Percentiles rank a stretch among this genome's conserved stretches.
phyloP scores from a whole-genome alignment of 345 rosid genomes.

The Garcia nutans region DNA sequence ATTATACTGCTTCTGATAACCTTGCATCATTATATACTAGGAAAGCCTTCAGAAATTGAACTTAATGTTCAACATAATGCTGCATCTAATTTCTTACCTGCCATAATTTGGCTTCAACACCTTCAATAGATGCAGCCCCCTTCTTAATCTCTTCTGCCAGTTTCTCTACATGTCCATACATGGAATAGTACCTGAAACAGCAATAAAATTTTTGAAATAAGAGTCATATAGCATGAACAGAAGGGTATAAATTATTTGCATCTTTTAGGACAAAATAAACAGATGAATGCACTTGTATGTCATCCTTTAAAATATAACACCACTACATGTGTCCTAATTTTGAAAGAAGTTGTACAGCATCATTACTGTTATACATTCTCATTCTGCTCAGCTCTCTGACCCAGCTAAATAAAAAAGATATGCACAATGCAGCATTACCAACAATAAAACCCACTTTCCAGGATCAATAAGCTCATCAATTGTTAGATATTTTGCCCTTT shows the following conservation, averaged over 20 bases:
- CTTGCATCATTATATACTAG: neutral
- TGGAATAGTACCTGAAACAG: slow-evolving; percentile 77
- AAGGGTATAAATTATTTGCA: neutral
- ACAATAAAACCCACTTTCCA: neutral
- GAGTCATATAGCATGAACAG: neutral
- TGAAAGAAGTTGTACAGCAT: neutral
- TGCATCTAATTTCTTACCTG: slow-evolving; percentile 48
- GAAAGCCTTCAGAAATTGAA: neutral
- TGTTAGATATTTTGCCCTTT: neutral
- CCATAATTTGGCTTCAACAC: slow-evolving; percentile 92
- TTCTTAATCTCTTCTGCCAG: slow-evolving; percentile 89
- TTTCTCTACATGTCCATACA: slow-evolving; percentile 94
- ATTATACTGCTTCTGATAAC: slow-evolving; percentile 7
- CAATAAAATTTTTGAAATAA: slow-evolving; percentile 15
- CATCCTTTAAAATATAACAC: neutral
- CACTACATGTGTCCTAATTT: neutral
- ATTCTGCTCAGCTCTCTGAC: neutral
- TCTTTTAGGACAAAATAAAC: neutral
- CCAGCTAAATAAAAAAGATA: neutral
- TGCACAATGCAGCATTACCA: neutral
- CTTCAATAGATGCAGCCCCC: slow-evolving; percentile 93
- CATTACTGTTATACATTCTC: neutral
- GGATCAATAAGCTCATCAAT: neutral
- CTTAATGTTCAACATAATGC: neutral
- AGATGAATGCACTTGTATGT: neutral